Conservation (phyloP, 164 flowering plant species). For the Liquidambar formosana region DNA sequence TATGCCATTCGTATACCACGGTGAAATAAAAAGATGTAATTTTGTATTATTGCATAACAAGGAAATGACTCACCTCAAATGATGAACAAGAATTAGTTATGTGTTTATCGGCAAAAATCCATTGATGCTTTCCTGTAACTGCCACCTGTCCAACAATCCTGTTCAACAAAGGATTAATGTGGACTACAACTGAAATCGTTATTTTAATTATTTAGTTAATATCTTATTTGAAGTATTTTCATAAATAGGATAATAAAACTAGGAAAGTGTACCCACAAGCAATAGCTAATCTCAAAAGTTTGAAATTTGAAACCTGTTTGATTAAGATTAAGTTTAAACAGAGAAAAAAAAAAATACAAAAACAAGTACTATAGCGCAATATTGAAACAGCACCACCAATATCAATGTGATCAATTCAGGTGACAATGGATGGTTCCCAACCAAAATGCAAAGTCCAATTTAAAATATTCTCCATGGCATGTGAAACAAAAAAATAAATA, state of each 20-base stretch:
- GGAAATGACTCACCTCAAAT: slow-evolving; percentile 44
- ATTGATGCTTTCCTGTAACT: slow-evolving; percentile 61
- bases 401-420: neutral
- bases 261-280: neutral
- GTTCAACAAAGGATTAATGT: slow-evolving; percentile 21
- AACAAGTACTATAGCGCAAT: neutral
- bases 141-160: slow-evolving; percentile 85
- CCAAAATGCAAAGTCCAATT: neutral
- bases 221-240: neutral
- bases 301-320: too few relatives aligned
- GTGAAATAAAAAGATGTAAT: neutral
- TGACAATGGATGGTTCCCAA: slow-evolving; percentile 1
- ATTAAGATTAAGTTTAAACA: too few relatives aligned
- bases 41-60: neutral
- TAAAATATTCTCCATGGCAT: neutral
- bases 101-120: slow-evolving; percentile 56
- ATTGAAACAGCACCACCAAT: neutral
- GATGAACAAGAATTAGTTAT: slow-evolving; percentile 30
- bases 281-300: neutral
- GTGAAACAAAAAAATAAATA: slow-evolving; percentile 1
- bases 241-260: neutral
- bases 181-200: neutral
- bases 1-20: too few relatives aligned
- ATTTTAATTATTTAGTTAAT: neutral
- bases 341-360: neutral